Evolutionary conservation across 768 basidiomycete genomes (phyloP), one percentile per base, ranked within the genome.

Genomic region (Pilatotrama ljubarskyi): DNA sequence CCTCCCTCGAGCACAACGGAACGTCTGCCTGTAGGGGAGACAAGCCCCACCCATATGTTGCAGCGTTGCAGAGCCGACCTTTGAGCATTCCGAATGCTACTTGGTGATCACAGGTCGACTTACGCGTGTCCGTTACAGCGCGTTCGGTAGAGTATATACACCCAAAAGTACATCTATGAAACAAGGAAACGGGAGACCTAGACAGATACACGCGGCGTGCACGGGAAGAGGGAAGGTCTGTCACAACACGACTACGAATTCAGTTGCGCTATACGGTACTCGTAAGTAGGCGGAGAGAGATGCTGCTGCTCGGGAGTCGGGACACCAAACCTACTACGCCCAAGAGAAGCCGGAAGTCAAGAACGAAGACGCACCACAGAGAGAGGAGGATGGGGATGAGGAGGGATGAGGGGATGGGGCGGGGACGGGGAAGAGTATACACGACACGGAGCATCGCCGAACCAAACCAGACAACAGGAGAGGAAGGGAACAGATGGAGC

Each of bases 81-180:
- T n/a, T n/a, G n/a, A n/a, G n/a, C n/a, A n/a, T n/a, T n/a, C n/a
- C n/a, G n/a, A n/a, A n/a, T n/a, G n/a, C n/a, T n/a, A n/a, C n/a
- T n/a, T n/a, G n/a, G n/a, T n/a, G n/a, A n/a, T n/a, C n/a, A n/a
- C n/a, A n/a, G n/a, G n/a, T n/a, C n/a, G 13, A 37, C 35, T 18
- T n/a, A 25, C 14, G 11, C n/a, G 35, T n/a, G 42, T 24, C 37
- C 18, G 24, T 36, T 13, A 32, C 25, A 52, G 51, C n/a, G 32
- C 51, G 42, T 43, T 48, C 60, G 40, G 38, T 59, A 64, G 58
- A 60, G 58, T 60, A 57, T 57, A 51, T 64, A 60, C 63, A 64
- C 50, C 50, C 56, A 59, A 42, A 57, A 60, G 55, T 60, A 58
- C 65, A 61, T 63, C 62, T 57, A 61, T 60, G 41, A 57, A 57